Evolutionary conservation across 768 basidiomycete genomes (phyloP).

Genomic region (Leucogyrophana mollusca): DNA sequence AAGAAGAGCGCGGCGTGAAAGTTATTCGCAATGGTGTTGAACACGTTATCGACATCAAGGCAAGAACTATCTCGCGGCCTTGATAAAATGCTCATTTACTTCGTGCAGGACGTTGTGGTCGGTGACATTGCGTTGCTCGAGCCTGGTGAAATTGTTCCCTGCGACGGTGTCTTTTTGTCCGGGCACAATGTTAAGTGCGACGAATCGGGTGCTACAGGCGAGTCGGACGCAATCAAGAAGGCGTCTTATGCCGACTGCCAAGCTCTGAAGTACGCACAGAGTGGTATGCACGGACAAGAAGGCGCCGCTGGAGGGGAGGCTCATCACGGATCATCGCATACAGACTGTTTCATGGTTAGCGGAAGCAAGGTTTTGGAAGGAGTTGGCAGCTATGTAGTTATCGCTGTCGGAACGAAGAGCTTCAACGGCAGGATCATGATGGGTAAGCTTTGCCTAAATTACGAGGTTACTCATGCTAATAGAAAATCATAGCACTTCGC

Average conservation of each 20-base stretch:
- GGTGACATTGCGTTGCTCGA: constrained; percentile 91
- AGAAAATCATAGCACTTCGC: constrained; percentile 63
- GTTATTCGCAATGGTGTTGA: constrained; percentile 74
- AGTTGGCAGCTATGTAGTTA: constrained; percentile 88
- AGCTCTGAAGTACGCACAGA: constrained; percentile 40
- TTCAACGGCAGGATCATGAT: constrained; percentile 99
- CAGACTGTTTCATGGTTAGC: constrained; percentile 89
- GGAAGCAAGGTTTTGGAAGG: constrained; percentile 95
- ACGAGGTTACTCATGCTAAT: background rate
- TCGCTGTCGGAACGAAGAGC: constrained; percentile 87
- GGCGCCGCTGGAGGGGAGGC: constrained; percentile 25
- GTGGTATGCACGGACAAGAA: constrained; percentile 9
- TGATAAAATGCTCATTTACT: constrained; percentile 6
- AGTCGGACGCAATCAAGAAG: constrained; percentile 95
- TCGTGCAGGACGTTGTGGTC: constrained; percentile 79
- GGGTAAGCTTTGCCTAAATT: constrained; percentile 49
- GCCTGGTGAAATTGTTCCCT: constrained; percentile 94
- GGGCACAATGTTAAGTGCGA: constrained; percentile 96
- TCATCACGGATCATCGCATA: constrained; percentile 45
- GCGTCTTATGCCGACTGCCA: constrained; percentile 73
- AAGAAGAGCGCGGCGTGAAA: constrained; percentile 90
- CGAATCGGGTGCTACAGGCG: constrained; percentile 95
- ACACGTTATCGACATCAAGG: constrained; percentile 78
- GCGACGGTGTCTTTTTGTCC: constrained; percentile 90
- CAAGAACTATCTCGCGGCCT: constrained; percentile 23